Evolutionary conservation across 2,329 filamentous ascomycete genomes (phyloP).

Genomic region (Lasiodiplodia citricola): DNA sequence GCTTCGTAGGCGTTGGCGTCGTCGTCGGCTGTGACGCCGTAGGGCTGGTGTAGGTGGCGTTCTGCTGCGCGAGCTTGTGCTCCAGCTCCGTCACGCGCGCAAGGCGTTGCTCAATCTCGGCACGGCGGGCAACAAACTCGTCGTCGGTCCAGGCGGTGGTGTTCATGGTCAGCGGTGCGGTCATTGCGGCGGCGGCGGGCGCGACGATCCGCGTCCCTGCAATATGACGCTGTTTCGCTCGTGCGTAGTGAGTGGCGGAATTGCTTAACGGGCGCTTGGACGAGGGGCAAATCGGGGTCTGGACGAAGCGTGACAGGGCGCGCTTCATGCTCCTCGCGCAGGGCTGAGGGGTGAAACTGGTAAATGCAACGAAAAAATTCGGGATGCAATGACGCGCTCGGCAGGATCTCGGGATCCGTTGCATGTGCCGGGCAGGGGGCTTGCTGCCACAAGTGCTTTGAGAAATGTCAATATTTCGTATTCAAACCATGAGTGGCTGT

Average conservation of each 20-base stretch:
- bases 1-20: not conserved
- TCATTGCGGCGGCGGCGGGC: slow-evolving; percentile 2
- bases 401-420: slow-evolving; percentile 12
- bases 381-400: slow-evolving; percentile 20
- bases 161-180: slow-evolving; percentile 14
- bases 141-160: slow-evolving; percentile 24
- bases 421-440: not conserved
- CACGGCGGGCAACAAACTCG: slow-evolving; percentile 23
- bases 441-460: not conserved
- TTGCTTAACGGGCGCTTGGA: slow-evolving; percentile 21
- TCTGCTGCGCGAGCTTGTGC: slow-evolving; percentile 63
- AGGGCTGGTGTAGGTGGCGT: slow-evolving; percentile 38
- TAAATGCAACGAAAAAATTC: slow-evolving; percentile 17
- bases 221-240: slow-evolving; percentile 7
- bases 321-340: slow-evolving; percentile 23
- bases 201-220: slow-evolving; percentile 21
- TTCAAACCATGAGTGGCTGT: not conserved
- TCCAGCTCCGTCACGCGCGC: slow-evolving; percentile 72
- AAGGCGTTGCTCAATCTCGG: slow-evolving; percentile 62
- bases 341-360: slow-evolving; percentile 7
- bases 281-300: not conserved
- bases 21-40: slow-evolving; percentile 17
- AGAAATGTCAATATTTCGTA: not conserved
- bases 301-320: slow-evolving; percentile 19
- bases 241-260: not conserved